Base-by-base conservation (phyloP, 2,329 filamentous ascomycete genomes). In the Fonsecaea pugnacius region DNA sequence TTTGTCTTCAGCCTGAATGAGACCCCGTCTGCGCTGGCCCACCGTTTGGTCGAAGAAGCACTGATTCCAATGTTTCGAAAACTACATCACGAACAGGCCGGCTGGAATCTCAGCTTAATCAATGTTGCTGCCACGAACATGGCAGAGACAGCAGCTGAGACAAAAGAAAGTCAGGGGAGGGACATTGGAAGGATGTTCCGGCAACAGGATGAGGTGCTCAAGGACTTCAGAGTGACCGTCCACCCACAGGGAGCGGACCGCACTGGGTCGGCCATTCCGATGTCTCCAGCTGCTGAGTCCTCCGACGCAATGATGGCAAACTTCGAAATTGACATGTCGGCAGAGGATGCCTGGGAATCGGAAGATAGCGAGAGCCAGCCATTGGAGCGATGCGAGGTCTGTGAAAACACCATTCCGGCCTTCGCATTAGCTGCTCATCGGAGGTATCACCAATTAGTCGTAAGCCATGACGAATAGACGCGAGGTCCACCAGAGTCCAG, bases 91-190 rank as follows among this genome's bases (percentile, higher is more conserved):
- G 87, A 90, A 66, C 85, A 83, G 67, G 79, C 82, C 8, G 87
- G 85, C 1, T 96, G 91, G 90, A 91, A 94, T 69, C 77, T 97
- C 18, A 91, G 90, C 68, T 79, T 98, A 58, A 81, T 98, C 64
- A 98, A 97, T 69, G 80, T 98, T 24, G 93, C 91, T 52, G 92
- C 91, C 7, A 90, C 91, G 14, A 96, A 96, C 73, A 94, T 98
- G 88, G 83, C 83, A 1, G 80, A 84, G 46, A 81, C 79, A 16
- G 86, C 84, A 4, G 79, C 79, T 14, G 81, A 84, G 65, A 72
- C 78, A 33, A 80, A 82, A 63, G 77, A 79, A 9, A 84, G 83
- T 33, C 80, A 78, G n/a, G 91, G 91, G 1, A 83, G 90, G 68
- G 88, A 96, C 72, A 96, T 97, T 69, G 84, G 84, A 0, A 85